Evolutionary conservation across 306 rosid species (phyloP).

Genomic region (Vigna mungo): DNA sequence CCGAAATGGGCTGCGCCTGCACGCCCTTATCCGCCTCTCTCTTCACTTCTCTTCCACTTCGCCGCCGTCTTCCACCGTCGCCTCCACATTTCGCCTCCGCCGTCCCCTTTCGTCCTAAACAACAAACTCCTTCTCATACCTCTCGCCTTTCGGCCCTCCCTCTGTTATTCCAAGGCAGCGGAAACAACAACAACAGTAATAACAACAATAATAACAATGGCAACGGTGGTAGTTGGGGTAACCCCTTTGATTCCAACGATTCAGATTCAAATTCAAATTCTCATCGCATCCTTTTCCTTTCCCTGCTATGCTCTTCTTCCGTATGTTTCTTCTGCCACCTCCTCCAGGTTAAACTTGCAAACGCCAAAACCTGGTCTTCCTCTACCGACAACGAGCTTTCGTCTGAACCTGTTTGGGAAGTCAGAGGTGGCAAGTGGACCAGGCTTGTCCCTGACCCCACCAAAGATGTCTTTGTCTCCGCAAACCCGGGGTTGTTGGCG

Average conservation of each 20-base stretch:
- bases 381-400: conserved; percentile 8
- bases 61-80: not conserved
- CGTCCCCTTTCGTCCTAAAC: conserved; percentile 5
- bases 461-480: conserved; percentile 59
- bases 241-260: conserved; percentile 53
- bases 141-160: conserved; percentile 42
- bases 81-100: conserved; percentile 27
- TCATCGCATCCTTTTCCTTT: conserved; percentile 46
- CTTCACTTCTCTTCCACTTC: conserved; percentile 19
- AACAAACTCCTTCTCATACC: conserved; percentile 35
- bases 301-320: conserved; percentile 50
- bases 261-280: conserved; percentile 39
- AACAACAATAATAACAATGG: conserved; percentile 29
- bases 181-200: conserved; percentile 3
- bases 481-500: conserved; percentile 36
- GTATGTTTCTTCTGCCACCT: conserved; percentile 62
- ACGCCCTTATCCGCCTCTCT: conserved; percentile 34
- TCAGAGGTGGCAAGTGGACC: conserved; percentile 80
- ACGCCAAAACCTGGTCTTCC: conserved; percentile 49
- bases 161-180: conserved; percentile 17
- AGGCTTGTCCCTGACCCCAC: conserved; percentile 56
- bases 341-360: conserved; percentile 62
- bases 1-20: conserved; percentile 47
- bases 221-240: conserved; percentile 46
- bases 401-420: conserved; percentile 63